Evolutionary conservation across 306 rosid genomes (phyloP).

Genomic region (Elaeagnus macrophylla): DNA sequence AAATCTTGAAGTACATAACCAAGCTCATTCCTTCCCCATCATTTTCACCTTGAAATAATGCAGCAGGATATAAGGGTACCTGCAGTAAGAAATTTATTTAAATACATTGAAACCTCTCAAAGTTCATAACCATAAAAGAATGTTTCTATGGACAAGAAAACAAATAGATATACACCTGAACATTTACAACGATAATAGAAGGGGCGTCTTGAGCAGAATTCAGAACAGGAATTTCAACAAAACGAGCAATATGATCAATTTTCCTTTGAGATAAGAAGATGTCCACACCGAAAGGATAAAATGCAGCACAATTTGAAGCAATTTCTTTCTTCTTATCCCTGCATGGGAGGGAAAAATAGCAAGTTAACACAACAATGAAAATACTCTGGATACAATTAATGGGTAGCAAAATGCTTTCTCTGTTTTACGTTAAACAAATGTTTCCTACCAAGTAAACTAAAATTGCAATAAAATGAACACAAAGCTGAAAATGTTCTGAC

Average conservation of each 20-base stretch:
- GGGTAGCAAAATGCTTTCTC: not conserved
- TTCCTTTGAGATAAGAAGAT: conserved; percentile 64
- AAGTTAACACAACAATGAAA: conserved; percentile 11
- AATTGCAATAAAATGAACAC: not conserved
- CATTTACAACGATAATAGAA: conserved; percentile 69
- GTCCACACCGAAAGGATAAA: conserved; percentile 75
- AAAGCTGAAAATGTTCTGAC: conserved; percentile 25
- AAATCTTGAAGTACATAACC: conserved; percentile 77
- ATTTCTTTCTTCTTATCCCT: conserved; percentile 93
- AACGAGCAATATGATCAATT: conserved; percentile 91
- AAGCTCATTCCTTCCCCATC: conserved; percentile 95
- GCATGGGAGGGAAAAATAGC: conserved; percentile 23
- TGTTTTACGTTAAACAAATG: not conserved
- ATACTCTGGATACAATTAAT: too few relatives aligned
- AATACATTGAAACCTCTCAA: not conserved
- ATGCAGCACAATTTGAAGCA: conserved; percentile 72
- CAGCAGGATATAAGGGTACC: conserved; percentile 80
- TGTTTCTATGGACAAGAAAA: not conserved
- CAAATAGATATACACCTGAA: conserved; percentile 51
- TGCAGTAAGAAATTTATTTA: conserved; percentile 32
- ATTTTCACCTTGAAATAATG: conserved; percentile 76
- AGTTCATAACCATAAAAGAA: not conserved
- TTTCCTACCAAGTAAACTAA: conserved; percentile 12
- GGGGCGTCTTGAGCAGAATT: conserved; percentile 60
- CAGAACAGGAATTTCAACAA: conserved; percentile 71